Evolutionary conservation across 2,329 filamentous ascomycete genomes (phyloP).

Genomic region (Epicoccum sorghinum): DNA sequence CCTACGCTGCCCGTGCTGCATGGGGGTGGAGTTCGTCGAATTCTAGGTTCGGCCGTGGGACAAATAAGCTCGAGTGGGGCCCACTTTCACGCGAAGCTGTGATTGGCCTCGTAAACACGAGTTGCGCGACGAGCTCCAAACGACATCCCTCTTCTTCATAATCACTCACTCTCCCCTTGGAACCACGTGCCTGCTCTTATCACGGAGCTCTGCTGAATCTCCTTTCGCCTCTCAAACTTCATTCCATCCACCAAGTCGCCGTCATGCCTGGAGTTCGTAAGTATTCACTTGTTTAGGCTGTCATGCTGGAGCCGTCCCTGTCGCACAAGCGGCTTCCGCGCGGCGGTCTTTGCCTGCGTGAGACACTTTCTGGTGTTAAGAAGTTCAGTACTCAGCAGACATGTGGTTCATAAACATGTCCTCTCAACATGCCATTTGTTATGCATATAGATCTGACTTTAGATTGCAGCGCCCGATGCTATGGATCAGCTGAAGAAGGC

Average conservation of each 20-base stretch:
- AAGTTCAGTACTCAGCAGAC: too few species aligned
- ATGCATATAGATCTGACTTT: not conserved
- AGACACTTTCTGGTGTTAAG: not conserved
- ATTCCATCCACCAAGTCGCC: not conserved
- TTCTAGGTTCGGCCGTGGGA: not conserved
- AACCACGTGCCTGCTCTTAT: not conserved
- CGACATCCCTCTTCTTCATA: conserved; percentile 8
- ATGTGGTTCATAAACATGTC: too few species aligned
- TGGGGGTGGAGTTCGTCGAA: conserved; percentile 5
- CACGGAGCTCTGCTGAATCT: not conserved
- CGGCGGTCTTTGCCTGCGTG: not conserved
- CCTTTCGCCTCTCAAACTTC: not conserved
- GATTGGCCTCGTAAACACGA: conserved; percentile 13
- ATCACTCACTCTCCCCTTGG: not conserved
- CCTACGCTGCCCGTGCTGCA: conserved; percentile 1
- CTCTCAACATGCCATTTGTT: not conserved
- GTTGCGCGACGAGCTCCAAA: conserved; percentile 3
- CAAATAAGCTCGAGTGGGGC: conserved; percentile 12
- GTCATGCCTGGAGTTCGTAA: conserved; percentile 50
- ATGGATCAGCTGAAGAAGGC: conserved; percentile 46
- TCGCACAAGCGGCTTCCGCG: not conserved
- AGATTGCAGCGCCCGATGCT: conserved; percentile 42
- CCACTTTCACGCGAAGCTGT: not conserved
- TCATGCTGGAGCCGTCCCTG: conserved; percentile 3
- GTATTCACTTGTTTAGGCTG: conserved; percentile 21